Evolutionary conservation across 176 grass and related monocot genomes (phyloP), one percentile per base, ranked within the genome.

Genomic region (Dendrocalamus sinicus): DNA sequence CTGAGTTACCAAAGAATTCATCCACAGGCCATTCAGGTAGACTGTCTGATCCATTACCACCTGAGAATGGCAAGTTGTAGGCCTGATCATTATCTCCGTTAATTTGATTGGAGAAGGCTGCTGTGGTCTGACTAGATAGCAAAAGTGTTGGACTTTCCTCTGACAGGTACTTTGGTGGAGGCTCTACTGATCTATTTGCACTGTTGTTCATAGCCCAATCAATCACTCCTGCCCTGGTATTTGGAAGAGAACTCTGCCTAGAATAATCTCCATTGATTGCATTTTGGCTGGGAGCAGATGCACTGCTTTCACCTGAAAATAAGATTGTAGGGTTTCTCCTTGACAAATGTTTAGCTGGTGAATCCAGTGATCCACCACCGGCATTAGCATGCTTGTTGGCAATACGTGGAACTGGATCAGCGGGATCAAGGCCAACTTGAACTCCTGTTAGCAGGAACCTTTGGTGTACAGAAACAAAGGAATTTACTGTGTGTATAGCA

Each of bases 391-490:
- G 80, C 20, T 86, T 88, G 3, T 90, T 81, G 75, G 76, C 39
- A 79, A 84, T 72, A 67, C 72, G 75, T 55, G 86, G 79, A 54
- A 90, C 80, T 72, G 90, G 88, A 78, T 94, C 93, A 8, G 85
- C 80, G 52, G 89, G 62, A 80, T 94, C 89, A 84, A 94, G 92
- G 19, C 86, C 92, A 72, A 96, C 96, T 89, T 90, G 85, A 75
- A 96, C 92, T 54, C 96, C 92, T 67, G 96, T 99, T 75, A 99
- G 84, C 35, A 99, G 92, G 77, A 94, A 96, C 47, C 92, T 87
- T 79, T 92, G 93, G 83, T 99, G 96, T 14, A 69, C 88, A 22
- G 93, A 94, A 30, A 90, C 88, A 53, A 94, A 92, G 1, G 90
- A 86, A 73, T 85, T 99, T 53, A 82, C 93, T 15, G 93, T 99